These are phyloP conservation scores for Plenodomus lindquistii DNA, from an alignment of 2,329 filamentous ascomycete species.

Conservation along the genomic window DNA sequence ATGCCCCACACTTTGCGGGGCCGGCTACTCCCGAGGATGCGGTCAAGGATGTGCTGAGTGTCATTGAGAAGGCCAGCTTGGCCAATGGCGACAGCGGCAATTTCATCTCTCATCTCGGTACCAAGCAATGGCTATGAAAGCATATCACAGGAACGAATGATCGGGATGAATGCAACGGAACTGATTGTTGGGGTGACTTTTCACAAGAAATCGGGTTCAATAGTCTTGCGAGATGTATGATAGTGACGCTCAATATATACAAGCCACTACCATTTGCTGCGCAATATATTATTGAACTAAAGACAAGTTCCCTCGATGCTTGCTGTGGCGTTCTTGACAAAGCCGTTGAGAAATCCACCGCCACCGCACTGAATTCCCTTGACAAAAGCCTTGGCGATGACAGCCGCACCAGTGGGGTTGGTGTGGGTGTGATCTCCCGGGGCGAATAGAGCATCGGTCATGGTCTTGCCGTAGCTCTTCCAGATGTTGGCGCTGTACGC, in stretches of 20 bases:
- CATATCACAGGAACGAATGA: too few species aligned
- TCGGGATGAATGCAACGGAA: too few species aligned
- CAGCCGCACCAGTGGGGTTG: conserved; percentile 58
- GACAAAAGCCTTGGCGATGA: conserved; percentile 62
- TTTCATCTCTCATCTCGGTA: conserved; percentile 21
- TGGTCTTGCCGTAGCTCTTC: conserved; percentile 53
- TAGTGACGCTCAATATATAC: background rate
- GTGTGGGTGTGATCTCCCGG: conserved; percentile 68
- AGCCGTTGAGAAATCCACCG: conserved; percentile 47
- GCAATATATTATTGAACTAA: conserved; percentile 8
- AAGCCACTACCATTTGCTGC: background rate
- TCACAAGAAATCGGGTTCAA: background rate
- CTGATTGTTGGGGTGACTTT: too few species aligned
- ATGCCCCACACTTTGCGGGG: conserved; percentile 20
- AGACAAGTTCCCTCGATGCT: conserved; percentile 37
- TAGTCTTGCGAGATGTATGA: too few species aligned
- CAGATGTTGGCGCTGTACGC: conserved; percentile 60
- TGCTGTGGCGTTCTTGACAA: conserved; percentile 42
- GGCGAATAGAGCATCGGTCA: conserved; percentile 58
- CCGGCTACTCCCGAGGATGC: conserved; percentile 10
- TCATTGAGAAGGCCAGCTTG: conserved; percentile 15
- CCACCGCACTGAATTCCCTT: conserved; percentile 59
- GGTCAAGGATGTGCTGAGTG: conserved; percentile 9
- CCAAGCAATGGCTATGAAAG: conserved; percentile 14
- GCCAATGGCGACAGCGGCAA: conserved; percentile 15